phyloP scores from a whole-genome alignment of 768 basidiomycete genomes.

The Tricholoma hemisulphureum region DNA sequence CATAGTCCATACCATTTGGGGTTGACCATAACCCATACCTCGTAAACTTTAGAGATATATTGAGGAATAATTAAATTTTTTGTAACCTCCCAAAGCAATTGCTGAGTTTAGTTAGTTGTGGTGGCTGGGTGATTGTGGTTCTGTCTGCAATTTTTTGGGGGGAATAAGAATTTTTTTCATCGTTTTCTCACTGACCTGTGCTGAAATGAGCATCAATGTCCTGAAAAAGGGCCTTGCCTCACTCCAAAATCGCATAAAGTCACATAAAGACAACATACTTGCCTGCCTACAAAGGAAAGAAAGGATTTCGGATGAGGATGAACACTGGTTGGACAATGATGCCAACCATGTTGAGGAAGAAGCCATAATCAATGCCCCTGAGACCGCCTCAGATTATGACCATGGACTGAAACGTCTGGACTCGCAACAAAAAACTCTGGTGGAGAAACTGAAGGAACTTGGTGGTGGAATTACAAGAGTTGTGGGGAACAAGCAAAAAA shows the following conservation, averaged over 20 bases:
- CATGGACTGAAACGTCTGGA: too few relatives aligned
- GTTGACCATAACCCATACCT: conserved; percentile 4
- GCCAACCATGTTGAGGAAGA: conserved; percentile 4
- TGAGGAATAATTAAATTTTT: too few relatives aligned
- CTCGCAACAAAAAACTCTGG: not conserved
- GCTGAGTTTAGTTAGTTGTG: not conserved
- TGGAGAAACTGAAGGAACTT: conserved; percentile 1
- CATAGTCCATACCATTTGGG: conserved; percentile 5
- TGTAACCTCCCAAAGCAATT: too few relatives aligned
- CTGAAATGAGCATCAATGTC: not conserved
- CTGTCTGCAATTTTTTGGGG: too few relatives aligned
- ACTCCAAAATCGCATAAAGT: conserved; percentile 4
- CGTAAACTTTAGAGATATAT: not conserved
- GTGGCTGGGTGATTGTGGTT: not conserved
- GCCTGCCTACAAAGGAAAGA: conserved; percentile 3
- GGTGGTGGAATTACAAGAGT: not conserved
- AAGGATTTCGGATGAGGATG: conserved; percentile 2
- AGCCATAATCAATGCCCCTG: conserved; percentile 2
- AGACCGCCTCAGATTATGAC: too few relatives aligned
- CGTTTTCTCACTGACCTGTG: not conserved
- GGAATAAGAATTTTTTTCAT: not conserved
- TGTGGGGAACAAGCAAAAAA: conserved; percentile 3
- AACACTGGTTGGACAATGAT: conserved; percentile 6
- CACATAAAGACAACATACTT: conserved; percentile 1
- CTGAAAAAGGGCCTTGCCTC: conserved; percentile 6